phyloP scores from a whole-genome alignment of 2,329 filamentous ascomycete species.

The Colletotrichum aenigma region DNA sequence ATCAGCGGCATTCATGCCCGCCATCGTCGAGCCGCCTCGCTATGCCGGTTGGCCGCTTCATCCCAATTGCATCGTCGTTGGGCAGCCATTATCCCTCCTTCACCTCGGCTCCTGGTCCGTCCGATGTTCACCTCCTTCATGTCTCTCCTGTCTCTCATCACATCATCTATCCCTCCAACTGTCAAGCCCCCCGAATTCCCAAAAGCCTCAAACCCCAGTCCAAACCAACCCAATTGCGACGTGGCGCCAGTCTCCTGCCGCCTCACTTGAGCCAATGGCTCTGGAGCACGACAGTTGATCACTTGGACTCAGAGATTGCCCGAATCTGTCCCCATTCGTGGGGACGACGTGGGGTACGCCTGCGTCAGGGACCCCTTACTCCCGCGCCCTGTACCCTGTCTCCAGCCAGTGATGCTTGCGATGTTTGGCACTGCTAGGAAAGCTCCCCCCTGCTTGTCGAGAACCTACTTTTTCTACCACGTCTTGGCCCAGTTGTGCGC shows the following conservation, averaged over 20 bases:
- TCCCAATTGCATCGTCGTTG: constrained; percentile 15
- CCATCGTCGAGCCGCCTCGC: background rate
- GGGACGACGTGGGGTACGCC: constrained; percentile 19
- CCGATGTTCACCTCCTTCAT: background rate
- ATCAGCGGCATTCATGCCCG: constrained; percentile 13
- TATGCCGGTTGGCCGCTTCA: constrained; percentile 9
- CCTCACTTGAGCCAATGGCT: constrained; percentile 19
- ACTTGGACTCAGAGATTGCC: constrained; percentile 13
- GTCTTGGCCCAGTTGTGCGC: background rate
- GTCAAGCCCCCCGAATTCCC: background rate
- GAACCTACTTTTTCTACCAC: constrained; percentile 8
- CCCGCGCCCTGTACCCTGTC: constrained; percentile 15
- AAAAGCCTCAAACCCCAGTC: constrained; percentile 3
- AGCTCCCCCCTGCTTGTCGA: constrained; percentile 15
- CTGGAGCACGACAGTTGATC: constrained; percentile 21
- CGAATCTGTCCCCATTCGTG: constrained; percentile 11
- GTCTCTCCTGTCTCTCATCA: background rate
- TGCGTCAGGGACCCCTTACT: constrained; percentile 19
- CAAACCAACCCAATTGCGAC: constrained; percentile 20
- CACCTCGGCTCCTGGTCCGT: background rate
- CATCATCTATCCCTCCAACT: background rate
- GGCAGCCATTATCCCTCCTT: constrained; percentile 22
- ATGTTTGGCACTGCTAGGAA: constrained; percentile 6
- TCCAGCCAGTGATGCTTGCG: constrained; percentile 16
- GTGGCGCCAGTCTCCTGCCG: constrained; percentile 22